Evolutionary conservation across 1,284 basidiomycete species (phyloP).

Genomic region (Ceratobasidium sp.): DNA sequence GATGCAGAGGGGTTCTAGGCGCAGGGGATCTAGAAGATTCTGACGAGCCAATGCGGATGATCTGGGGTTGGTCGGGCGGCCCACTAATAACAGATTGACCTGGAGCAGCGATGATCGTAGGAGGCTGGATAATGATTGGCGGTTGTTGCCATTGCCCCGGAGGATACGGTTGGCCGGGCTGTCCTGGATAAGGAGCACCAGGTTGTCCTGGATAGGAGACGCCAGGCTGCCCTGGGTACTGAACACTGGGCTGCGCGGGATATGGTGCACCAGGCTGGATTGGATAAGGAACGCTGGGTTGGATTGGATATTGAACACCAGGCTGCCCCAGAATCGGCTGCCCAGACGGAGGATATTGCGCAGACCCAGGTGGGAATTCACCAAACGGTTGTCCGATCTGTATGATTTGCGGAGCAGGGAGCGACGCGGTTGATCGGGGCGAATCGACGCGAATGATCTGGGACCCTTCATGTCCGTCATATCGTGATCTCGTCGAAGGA

Average conservation of each 20-base stretch:
- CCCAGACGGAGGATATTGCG: background rate
- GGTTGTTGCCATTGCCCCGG: slow-evolving; percentile 9
- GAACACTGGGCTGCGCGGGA: no score
- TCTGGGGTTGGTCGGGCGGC: slow-evolving; percentile 1
- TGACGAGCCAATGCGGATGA: slow-evolving; percentile 4
- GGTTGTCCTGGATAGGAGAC: background rate
- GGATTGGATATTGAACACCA: background rate
- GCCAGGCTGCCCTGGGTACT: background rate
- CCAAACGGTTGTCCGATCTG: slow-evolving; percentile 5
- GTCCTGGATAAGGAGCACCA: background rate
- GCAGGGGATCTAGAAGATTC: slow-evolving; percentile 1
- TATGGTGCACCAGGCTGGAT: no score
- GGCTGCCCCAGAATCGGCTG: background rate
- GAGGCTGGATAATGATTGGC: slow-evolving; percentile 31
- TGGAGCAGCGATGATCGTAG: slow-evolving; percentile 8
- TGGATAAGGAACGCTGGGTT: background rate
- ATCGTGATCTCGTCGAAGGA: background rate
- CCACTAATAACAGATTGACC: background rate
- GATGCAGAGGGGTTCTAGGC: no score
- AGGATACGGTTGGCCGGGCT: slow-evolving; percentile 9
- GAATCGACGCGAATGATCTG: slow-evolving; percentile 18
- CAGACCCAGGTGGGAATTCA: background rate
- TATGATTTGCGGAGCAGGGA: slow-evolving; percentile 30
- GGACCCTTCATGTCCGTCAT: background rate
- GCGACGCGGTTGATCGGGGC: background rate